These are phyloP conservation scores for Cercophora scortea DNA, from an alignment of 495 filamentous ascomycete genomes.

Conservation along the genomic window DNA sequence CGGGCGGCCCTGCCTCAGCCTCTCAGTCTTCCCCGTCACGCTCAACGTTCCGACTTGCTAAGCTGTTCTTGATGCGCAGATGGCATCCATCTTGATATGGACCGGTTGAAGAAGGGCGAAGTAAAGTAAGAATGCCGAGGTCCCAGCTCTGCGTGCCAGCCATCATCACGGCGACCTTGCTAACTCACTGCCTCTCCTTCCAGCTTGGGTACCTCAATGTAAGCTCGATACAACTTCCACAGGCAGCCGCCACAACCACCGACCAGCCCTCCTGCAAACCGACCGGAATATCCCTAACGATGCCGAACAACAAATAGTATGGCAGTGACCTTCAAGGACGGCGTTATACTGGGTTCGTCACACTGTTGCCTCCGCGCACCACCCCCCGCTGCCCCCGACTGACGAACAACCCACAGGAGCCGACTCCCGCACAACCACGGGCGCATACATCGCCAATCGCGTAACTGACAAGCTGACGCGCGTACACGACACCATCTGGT, in stretches of 20 bases:
- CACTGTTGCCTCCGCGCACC: background rate
- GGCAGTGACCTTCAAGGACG: conserved; percentile 95
- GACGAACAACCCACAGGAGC: conserved; percentile 45
- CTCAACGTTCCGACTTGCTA: no score
- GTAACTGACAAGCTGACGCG: conserved; percentile 98
- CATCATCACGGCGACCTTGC: background rate
- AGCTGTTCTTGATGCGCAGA: conserved; percentile 43
- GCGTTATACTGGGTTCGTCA: conserved; percentile 74
- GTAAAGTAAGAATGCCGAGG: conserved; percentile 56
- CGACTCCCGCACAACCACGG: conserved; percentile 97
- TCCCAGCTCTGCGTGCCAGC: background rate
- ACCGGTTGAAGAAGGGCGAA: conserved; percentile 52
- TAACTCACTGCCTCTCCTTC: conserved; percentile 12
- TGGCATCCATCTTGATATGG: conserved; percentile 99
- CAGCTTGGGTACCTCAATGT: conserved; percentile 97
- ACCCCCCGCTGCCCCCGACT: background rate
- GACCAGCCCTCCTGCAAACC: background rate
- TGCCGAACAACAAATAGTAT: conserved; percentile 41
- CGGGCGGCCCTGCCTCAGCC: conserved; percentile 12
- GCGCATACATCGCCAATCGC: conserved; percentile 96
- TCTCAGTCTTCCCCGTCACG: background rate
- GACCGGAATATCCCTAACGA: background rate
- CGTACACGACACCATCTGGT: conserved; percentile 99
- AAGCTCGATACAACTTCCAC: conserved; percentile 28
- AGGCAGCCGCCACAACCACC: background rate